phyloP scores from a whole-genome alignment of 2,329 filamentous ascomycete genomes.

The Rugonectria rugulosa region DNA sequence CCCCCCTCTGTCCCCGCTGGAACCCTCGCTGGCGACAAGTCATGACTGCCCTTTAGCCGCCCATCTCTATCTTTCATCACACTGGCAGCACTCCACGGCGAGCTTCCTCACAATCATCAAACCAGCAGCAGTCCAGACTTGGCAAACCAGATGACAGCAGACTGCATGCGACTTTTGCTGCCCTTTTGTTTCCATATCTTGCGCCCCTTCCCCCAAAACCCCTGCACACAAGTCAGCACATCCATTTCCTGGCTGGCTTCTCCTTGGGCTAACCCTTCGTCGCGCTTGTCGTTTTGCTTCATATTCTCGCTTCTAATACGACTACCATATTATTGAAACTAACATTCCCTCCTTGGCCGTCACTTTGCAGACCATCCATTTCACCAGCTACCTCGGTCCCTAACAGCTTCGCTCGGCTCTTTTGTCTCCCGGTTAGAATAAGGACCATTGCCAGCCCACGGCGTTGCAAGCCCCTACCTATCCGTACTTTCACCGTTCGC shows the following conservation, averaged over 20 bases:
- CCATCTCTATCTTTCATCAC: constrained; percentile 35
- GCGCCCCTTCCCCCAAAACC: constrained; percentile 1
- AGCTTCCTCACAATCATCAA: constrained; percentile 25
- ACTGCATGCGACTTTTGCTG: background rate
- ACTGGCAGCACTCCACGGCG: constrained; percentile 20
- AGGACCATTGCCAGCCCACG: constrained; percentile 12
- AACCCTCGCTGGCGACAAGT: constrained; percentile 22
- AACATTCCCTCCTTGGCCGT: constrained; percentile 14
- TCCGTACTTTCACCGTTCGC: constrained; percentile 37
- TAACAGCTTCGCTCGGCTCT: constrained; percentile 15
- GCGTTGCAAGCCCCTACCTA: constrained; percentile 31
- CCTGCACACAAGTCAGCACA: constrained; percentile 2
- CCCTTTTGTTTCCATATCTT: constrained; percentile 14
- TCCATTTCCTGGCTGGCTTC: constrained; percentile 11
- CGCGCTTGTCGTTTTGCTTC: constrained; percentile 21
- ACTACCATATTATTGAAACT: constrained; percentile 16
- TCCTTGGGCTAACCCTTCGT: constrained; percentile 4
- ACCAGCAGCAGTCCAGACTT: constrained; percentile 19
- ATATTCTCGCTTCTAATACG: constrained; percentile 12
- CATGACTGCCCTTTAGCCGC: constrained; percentile 34
- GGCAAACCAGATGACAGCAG: constrained; percentile 31
- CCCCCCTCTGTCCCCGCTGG: constrained; percentile 23
- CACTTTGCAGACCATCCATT: constrained; percentile 17
- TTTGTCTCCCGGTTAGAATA: constrained; percentile 19
- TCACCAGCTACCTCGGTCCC: background rate